Percentiles rank a stretch among this genome's conserved stretches.
Conservation (phyloP, 495 filamentous ascomycete species). For the Apodospora peruviana region DNA sequence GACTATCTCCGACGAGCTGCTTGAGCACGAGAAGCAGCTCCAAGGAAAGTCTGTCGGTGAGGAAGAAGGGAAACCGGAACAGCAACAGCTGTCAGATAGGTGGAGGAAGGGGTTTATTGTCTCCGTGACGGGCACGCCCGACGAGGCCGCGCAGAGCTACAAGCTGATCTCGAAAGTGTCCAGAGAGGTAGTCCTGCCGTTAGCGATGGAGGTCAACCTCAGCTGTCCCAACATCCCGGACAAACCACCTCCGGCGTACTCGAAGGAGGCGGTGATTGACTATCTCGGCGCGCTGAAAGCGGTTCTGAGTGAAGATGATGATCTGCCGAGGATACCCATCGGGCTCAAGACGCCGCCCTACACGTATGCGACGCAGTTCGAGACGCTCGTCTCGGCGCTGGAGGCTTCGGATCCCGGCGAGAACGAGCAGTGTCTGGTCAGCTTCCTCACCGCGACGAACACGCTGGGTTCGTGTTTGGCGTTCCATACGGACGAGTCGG, state of each 20-base stretch:
- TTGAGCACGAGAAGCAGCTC: no score
- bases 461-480: constrained; percentile 64
- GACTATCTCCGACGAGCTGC: constrained; percentile 29
- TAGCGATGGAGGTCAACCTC: constrained; percentile 67
- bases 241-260: constrained; percentile 64
- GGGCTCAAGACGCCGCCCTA: constrained; percentile 71
- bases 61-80: background rate
- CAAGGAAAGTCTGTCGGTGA: no score
- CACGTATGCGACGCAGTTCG: constrained; percentile 57
- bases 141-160: constrained; percentile 46
- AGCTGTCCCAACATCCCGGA: constrained; percentile 66
- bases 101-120: constrained; percentile 57
- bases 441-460: constrained; percentile 67
- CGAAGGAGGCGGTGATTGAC: constrained; percentile 28
- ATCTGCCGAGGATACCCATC: constrained; percentile 27
- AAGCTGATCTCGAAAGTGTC: constrained; percentile 15
- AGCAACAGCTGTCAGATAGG: background rate
- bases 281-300: constrained; percentile 36
- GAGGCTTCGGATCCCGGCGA: constrained; percentile 11
- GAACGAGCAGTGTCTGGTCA: constrained; percentile 30
- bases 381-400: constrained; percentile 45
- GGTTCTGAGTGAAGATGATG: background rate
- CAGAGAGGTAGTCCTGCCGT: constrained; percentile 13
- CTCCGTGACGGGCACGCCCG: constrained; percentile 57
- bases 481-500: constrained; percentile 16